These are phyloP conservation scores for Alternaria arborescens DNA, from an alignment of 2,329 filamentous ascomycete genomes.

Conservation along the genomic window DNA sequence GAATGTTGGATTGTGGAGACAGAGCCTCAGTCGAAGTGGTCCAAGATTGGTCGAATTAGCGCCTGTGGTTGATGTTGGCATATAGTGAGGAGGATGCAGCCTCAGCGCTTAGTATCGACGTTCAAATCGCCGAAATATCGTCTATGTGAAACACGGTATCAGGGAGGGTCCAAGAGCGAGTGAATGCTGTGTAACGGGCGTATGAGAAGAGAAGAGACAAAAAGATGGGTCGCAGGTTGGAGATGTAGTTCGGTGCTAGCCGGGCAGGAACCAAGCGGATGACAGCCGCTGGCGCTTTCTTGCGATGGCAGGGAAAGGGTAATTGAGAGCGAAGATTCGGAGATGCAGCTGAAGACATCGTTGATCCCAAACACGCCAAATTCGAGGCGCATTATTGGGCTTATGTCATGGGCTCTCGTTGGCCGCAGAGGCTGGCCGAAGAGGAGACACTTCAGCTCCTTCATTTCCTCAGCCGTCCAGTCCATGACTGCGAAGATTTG, in stretches of 20 bases:
- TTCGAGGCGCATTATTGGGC: conserved; percentile 31
- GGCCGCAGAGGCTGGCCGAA: conserved; percentile 31
- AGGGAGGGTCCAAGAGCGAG: conserved; percentile 33
- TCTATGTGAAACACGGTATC: conserved; percentile 42
- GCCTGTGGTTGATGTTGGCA: conserved; percentile 35
- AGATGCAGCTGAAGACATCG: conserved; percentile 27
- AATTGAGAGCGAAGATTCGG: conserved; percentile 24
- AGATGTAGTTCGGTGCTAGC: conserved; percentile 21
- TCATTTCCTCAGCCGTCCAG: conserved; percentile 39
- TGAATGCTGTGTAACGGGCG: conserved; percentile 32
- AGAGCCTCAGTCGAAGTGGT: conserved; percentile 22
- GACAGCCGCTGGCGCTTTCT: conserved; percentile 38
- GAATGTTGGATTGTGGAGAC: conserved; percentile 21
- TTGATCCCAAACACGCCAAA: conserved; percentile 41
- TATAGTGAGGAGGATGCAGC: conserved; percentile 35
- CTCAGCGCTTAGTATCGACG: conserved; percentile 46
- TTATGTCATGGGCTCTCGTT: conserved; percentile 35
- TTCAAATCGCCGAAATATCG: conserved; percentile 38
- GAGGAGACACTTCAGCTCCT: conserved; percentile 31
- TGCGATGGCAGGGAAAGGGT: conserved; percentile 23
- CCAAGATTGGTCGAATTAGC: conserved; percentile 46
- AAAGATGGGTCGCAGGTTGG: conserved; percentile 24
- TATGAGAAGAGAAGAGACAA: conserved; percentile 24
- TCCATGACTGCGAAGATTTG: conserved; percentile 13
- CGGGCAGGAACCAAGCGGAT: conserved; percentile 30